Conservation (phyloP, 148 eudicot genomes). For the Nepenthes mirabilis region DNA sequence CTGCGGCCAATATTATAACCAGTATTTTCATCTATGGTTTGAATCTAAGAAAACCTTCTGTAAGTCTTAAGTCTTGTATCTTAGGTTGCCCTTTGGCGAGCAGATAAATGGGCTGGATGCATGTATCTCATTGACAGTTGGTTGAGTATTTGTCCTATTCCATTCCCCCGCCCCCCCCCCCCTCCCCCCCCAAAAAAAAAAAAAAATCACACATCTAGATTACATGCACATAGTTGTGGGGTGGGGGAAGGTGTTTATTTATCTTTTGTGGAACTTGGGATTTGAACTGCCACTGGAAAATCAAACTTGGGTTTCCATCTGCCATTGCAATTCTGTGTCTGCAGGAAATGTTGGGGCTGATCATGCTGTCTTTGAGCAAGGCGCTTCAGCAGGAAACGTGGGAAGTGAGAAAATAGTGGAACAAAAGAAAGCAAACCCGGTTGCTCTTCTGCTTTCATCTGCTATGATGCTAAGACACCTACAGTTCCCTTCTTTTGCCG, state of each 20-base stretch:
- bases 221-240: too few species aligned
- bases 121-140: too few species aligned
- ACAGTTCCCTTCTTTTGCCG: conserved; percentile 48
- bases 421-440: conserved; percentile 45
- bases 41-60: too few species aligned
- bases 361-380: conserved; percentile 47
- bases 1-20: too few species aligned
- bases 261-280: not conserved
- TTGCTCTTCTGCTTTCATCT: conserved; percentile 47
- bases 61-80: too few species aligned
- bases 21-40: too few species aligned
- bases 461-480: conserved; percentile 55
- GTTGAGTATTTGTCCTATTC: too few species aligned
- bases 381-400: conserved; percentile 50
- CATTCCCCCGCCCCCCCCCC: too few species aligned
- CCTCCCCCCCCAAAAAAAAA: too few species aligned
- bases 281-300: not conserved
- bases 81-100: too few species aligned
- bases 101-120: too few species aligned
- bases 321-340: not conserved
- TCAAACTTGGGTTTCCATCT: not conserved
- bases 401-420: conserved; percentile 21
- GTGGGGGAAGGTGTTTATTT: not conserved
- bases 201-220: too few species aligned
- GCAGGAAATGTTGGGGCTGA: conserved; percentile 42